These are phyloP conservation scores for Wolfiporia cocos DNA, from an alignment of 1,284 basidiomycete species.

Conservation along the genomic window DNA sequence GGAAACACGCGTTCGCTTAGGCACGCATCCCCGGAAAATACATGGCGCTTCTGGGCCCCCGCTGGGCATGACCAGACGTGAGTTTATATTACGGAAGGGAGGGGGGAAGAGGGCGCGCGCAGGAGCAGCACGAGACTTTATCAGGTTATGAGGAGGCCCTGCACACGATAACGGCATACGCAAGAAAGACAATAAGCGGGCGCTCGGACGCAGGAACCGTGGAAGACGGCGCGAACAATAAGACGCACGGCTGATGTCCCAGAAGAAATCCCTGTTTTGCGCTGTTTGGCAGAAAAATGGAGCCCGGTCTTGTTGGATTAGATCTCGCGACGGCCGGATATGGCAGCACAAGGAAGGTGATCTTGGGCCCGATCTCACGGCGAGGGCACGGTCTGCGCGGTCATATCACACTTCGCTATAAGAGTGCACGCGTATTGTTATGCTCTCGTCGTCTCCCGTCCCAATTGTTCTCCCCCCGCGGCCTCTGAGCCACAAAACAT, in stretches of 20 bases:
- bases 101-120: slow-evolving; percentile 14
- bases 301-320: slow-evolving; percentile 30
- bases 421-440: slow-evolving; percentile 55
- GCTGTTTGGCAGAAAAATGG: slow-evolving; percentile 38
- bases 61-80: neutral
- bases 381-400: slow-evolving; percentile 36
- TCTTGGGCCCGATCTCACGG: slow-evolving; percentile 34
- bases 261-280: slow-evolving; percentile 22
- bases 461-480: slow-evolving; percentile 51
- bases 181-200: slow-evolving; percentile 27
- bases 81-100: too few relatives aligned
- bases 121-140: slow-evolving; percentile 28
- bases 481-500: slow-evolving; percentile 33
- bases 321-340: slow-evolving; percentile 30
- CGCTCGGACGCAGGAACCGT: slow-evolving; percentile 22
- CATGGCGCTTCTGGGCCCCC: neutral
- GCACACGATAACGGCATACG: slow-evolving; percentile 26
- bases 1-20: too few relatives aligned
- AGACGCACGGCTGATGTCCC: slow-evolving; percentile 19
- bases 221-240: slow-evolving; percentile 37
- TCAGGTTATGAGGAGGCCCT: slow-evolving; percentile 14
- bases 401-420: slow-evolving; percentile 41
- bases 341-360: slow-evolving; percentile 34
- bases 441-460: slow-evolving; percentile 51
- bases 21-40: neutral